Conservation (phyloP, 2,329 filamentous ascomycete species). For the Phoma herbarum region DNA sequence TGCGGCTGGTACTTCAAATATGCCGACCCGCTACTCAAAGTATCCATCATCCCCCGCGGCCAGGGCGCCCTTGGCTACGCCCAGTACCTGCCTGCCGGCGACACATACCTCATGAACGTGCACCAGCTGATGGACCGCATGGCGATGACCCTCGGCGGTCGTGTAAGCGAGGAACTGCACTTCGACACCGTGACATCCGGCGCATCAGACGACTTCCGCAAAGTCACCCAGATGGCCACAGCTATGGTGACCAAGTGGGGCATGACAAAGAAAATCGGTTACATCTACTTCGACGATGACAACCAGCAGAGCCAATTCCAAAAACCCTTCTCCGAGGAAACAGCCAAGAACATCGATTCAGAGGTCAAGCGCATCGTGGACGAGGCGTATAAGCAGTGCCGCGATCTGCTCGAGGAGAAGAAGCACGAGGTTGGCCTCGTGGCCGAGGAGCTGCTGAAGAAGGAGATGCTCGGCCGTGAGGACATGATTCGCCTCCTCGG, state of each 20-base stretch:
- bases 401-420: constrained; percentile 81
- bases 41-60: constrained; percentile 96
- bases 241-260: constrained; percentile 99
- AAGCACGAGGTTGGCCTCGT: constrained; percentile 88
- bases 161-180: constrained; percentile 94
- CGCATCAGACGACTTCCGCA: constrained; percentile 97
- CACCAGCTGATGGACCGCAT: constrained; percentile 98
- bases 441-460: constrained; percentile 89
- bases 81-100: constrained; percentile 90
- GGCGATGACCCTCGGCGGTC: constrained; percentile 98
- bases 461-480: constrained; percentile 90
- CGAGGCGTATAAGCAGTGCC: constrained; percentile 91
- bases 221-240: constrained; percentile 94
- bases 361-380: constrained; percentile 94
- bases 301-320: constrained; percentile 77
- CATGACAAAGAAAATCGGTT: constrained; percentile 94
- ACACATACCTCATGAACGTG: constrained; percentile 95
- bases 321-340: constrained; percentile 96
- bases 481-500: constrained; percentile 92
- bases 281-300: constrained; percentile 87
- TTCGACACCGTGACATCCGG: constrained; percentile 96
- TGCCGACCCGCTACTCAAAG: constrained; percentile 97
- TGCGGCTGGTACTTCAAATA: constrained; percentile 98
- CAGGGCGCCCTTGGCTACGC: constrained; percentile 94
- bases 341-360: constrained; percentile 87